These are phyloP conservation scores for Rhynchospora pubera DNA, from an alignment of 176 grass and related monocot species.

Conservation along the genomic window DNA sequence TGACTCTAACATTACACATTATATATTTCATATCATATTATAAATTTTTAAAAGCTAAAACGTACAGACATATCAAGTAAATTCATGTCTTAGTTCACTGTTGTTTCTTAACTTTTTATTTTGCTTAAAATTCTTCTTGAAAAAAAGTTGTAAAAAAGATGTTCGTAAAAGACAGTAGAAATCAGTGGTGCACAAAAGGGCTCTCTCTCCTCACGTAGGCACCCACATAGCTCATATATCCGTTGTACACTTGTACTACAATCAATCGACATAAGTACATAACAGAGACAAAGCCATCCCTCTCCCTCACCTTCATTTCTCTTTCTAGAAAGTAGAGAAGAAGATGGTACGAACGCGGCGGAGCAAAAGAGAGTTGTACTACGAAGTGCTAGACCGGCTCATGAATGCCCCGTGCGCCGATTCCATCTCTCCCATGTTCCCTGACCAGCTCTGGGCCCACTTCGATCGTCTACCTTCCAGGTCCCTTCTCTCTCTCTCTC, in stretches of 20 bases:
- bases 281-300: background rate
- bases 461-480: conserved; percentile 23
- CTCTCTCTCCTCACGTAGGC: background rate
- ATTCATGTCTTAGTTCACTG: background rate
- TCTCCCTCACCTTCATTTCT: background rate
- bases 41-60: background rate
- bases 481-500: background rate
- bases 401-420: conserved; percentile 10
- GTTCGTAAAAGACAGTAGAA: background rate
- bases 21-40: background rate
- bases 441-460: conserved; percentile 17
- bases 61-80: background rate
- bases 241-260: background rate
- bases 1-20: too few species aligned
- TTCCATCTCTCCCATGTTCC: background rate
- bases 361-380: conserved; percentile 19
- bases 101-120: background rate
- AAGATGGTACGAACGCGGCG: conserved; percentile 12
- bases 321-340: background rate
- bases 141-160: background rate
- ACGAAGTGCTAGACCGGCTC: conserved; percentile 18
- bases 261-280: background rate
- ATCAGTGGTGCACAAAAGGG: background rate
- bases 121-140: background rate
- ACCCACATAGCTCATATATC: conserved; percentile 2